Conservation (phyloP, 2,329 filamentous ascomycete genomes). For the Arthrobotrys sphaeroides region DNA sequence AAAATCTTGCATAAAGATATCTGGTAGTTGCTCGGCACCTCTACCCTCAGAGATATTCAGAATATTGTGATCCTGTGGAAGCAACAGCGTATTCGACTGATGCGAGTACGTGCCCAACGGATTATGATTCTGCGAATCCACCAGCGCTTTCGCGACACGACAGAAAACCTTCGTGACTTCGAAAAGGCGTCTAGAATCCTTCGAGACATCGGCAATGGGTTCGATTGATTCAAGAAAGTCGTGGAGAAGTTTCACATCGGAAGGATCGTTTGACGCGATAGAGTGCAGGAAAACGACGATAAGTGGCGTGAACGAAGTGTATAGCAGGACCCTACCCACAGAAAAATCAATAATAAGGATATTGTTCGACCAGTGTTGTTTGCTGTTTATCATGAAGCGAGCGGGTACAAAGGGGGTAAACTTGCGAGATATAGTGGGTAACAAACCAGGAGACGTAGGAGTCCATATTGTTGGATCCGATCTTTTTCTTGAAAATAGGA, state of each 20-base stretch:
- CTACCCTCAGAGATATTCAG: slow-evolving; percentile 10
- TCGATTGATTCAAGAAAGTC: slow-evolving; percentile 50
- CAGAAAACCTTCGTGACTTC: slow-evolving; percentile 49
- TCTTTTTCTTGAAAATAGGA: slow-evolving; percentile 38
- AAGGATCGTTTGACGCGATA: slow-evolving; percentile 34
- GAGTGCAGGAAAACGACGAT: slow-evolving; percentile 49
- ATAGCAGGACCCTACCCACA: slow-evolving; percentile 29
- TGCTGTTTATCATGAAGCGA: background rate
- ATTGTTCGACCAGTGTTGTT: background rate
- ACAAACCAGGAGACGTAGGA: slow-evolving; percentile 48
- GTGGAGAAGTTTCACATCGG: slow-evolving; percentile 45
- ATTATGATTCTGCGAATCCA: slow-evolving; percentile 27
- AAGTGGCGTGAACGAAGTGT: slow-evolving; percentile 51
- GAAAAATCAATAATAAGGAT: background rate
- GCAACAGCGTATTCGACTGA: slow-evolving; percentile 38
- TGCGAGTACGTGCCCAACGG: slow-evolving; percentile 43
- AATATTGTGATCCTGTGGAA: slow-evolving; percentile 47
- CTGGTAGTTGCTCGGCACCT: slow-evolving; percentile 27
- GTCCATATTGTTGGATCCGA: slow-evolving; percentile 27
- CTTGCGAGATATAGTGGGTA: background rate
- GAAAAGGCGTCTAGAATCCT: slow-evolving; percentile 27
- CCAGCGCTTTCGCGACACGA: slow-evolving; percentile 43
- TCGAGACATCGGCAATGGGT: slow-evolving; percentile 39
- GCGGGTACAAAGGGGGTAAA: background rate
- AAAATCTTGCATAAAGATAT: slow-evolving; percentile 53